Base-by-base conservation (phyloP, 208 protist species). In the Naegleria fowleri region DNA sequence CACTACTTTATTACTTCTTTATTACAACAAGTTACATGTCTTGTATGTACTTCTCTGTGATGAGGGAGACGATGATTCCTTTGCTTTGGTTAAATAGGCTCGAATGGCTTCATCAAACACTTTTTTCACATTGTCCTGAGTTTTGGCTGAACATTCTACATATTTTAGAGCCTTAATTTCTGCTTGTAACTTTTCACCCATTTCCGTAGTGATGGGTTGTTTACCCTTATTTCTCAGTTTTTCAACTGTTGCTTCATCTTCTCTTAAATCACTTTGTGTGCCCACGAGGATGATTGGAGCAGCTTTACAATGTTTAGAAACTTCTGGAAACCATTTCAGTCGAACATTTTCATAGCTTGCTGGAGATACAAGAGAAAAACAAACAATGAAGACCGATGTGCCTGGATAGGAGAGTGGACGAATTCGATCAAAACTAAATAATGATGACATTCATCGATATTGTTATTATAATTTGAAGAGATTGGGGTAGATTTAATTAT, bases 401-500 rank as follows among this genome's bases (percentile, higher is more conserved):
- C 96, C 93, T 41, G 95, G 95, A 93, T 98, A 98, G 16, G 94
- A 96, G 5, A 98, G 92, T 51, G 97, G 96, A 38, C 97, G 91
- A 29, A 98, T 93, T 43, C 96, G 91, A 92, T 98, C 97, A 91
- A 98, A 98, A 91, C 98, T 97, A n/a, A n/a, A 5, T 83, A 36
- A 29, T 83, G n/a, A n/a, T n/a, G n/a, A n/a, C n/a, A n/a, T n/a
- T n/a, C n/a, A n/a, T n/a, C n/a, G n/a, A 88, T 98, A 96, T 93
- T 97, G 96, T 43, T 92, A 58, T 90, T 89, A 58, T 19, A 19
- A 58, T 58, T 19, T 5, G 51, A 15, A 19, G 51, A 15, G n/a
- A n/a, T n/a, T n/a, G n/a, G n/a, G n/a, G n/a, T n/a, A n/a, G n/a
- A n/a, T n/a, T n/a, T n/a, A n/a, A n/a, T n/a, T n/a, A n/a, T n/a